Base-by-base conservation (phyloP, 169 alveolate genomes). In the Neospora caninum region DNA sequence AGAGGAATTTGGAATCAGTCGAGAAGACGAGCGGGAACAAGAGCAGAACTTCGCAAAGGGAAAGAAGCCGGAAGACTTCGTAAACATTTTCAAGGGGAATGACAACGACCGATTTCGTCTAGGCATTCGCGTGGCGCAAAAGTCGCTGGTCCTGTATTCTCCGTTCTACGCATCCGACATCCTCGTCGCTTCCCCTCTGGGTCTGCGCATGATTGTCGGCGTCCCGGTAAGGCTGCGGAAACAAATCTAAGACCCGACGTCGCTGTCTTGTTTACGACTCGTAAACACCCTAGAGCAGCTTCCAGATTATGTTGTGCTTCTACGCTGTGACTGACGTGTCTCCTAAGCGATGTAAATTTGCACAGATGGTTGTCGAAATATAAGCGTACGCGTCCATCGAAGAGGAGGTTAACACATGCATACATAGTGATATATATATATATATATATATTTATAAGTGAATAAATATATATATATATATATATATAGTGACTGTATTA, bases 131-230 rank as follows among this genome's bases (percentile, higher is more conserved):
- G 91, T 98, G 70, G 94, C 97, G 70, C 94, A 95, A 41, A 97
- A 98, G 80, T 96, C 96, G 91, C 70, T 97, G 64, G 95, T 95
- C 41, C 92, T 98, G 54, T 98, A 96, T 88, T 92, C 98, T 54
- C 98, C 99, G 41, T 97, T 98, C 88, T 95, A 94, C 92, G 96
- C 95, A 41, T 96, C 98, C 88, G 99, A 98, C 88, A 94, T 98
- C 45, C 95, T 98, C 83, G 94, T 98, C 64, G 98, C 98, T 27
- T 98, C 99, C 9, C 99, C 99, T 0, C 95, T 98, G 88, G 99
- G 99, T 0, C 89, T 98, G 64, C 97, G 97, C 54, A 88, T 95
- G 58, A 88, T 95, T 45, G 95, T 95, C 43, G 97, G 97, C 70
- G 97, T 89, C 67, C 88, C 86, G 82, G 96, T 93, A 45, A 64